Percentiles rank a stretch among this genome's conserved stretches.
These are phyloP conservation scores for Fusarium chuoi DNA, from an alignment of 2,329 filamentous ascomycete genomes.

Conservation along the genomic window DNA sequence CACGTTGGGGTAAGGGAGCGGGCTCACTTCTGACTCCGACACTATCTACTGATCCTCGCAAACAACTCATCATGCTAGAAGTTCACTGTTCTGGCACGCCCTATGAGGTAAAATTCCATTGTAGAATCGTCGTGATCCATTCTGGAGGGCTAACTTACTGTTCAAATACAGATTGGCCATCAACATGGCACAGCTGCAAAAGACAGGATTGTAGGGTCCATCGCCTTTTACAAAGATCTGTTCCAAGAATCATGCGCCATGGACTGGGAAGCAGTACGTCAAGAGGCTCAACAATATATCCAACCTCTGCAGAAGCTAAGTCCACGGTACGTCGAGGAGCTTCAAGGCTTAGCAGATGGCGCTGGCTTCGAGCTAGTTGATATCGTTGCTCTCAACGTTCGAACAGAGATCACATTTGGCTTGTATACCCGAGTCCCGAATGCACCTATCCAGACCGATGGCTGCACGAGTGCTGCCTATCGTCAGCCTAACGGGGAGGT, in stretches of 20 bases:
- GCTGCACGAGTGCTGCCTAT: slow-evolving; percentile 65
- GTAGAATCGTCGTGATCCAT: accelerated
- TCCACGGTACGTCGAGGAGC: slow-evolving; percentile 48
- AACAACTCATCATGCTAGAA: slow-evolving; percentile 5
- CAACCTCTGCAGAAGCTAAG: slow-evolving; percentile 9
- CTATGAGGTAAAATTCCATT: neutral
- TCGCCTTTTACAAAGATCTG: slow-evolving; percentile 25
- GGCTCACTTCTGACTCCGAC: neutral
- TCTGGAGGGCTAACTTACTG: neutral
- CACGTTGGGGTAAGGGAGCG: slow-evolving; percentile 4
- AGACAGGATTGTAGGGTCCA: slow-evolving; percentile 20
- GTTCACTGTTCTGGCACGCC: slow-evolving; percentile 25
- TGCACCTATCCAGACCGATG: slow-evolving; percentile 53
- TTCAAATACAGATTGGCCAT: slow-evolving; percentile 18
- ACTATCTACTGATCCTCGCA: neutral
- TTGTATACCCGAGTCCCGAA: slow-evolving; percentile 51
- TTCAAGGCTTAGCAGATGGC: slow-evolving; percentile 64
- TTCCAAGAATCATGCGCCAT: slow-evolving; percentile 32
- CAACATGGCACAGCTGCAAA: slow-evolving; percentile 27
- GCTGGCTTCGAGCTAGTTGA: slow-evolving; percentile 57
- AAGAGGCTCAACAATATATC: slow-evolving; percentile 27
- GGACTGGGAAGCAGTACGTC: slow-evolving; percentile 22
- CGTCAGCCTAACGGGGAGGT: slow-evolving; percentile 40
- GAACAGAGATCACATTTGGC: slow-evolving; percentile 55
- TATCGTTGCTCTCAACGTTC: slow-evolving; percentile 65